A percentile compares a stretch with the other conserved stretches of the same genome.
Conservation (phyloP, 371 early-diverging fungal genomes). For the Circinella umbellata region DNA sequence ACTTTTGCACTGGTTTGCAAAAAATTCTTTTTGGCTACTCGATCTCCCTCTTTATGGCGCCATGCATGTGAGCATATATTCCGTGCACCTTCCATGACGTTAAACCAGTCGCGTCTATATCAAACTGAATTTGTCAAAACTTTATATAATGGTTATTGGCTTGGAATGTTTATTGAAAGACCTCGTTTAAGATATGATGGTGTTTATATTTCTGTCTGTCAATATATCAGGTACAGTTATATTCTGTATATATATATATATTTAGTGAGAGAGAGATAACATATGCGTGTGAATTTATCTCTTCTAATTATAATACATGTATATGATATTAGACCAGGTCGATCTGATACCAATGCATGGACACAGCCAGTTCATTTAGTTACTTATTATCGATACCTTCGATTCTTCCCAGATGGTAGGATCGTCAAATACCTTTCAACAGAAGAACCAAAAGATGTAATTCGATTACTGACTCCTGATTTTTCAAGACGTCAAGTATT, state of each 20-base stretch:
- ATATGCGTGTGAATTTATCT: background rate
- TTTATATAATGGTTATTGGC: constrained; percentile 28
- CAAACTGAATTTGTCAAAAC: constrained; percentile 18
- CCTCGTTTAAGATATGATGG: constrained; percentile 66
- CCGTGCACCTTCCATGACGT: constrained; percentile 24
- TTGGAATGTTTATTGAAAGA: constrained; percentile 51
- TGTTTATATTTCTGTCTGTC: constrained; percentile 60
- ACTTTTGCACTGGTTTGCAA: constrained; percentile 52
- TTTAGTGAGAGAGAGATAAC: background rate
- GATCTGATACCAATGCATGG: constrained; percentile 43
- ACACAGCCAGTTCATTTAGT: constrained; percentile 57
- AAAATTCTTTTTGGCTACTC: constrained; percentile 46
- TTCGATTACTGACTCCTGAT: constrained; percentile 27
- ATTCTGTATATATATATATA: too few relatives aligned
- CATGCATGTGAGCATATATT: constrained; percentile 46
- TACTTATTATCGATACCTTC: constrained; percentile 65
- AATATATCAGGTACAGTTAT: constrained; percentile 41
- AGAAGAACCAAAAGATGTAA: constrained; percentile 46
- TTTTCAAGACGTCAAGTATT: constrained; percentile 40
- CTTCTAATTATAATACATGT: background rate
- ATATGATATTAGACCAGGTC: constrained; percentile 29
- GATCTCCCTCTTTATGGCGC: constrained; percentile 54
- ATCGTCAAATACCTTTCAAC: constrained; percentile 45
- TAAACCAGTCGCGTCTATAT: constrained; percentile 13
- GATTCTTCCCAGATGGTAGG: constrained; percentile 58